Conservation (phyloP, 305 asterid species). For the Salvia sclarea region DNA sequence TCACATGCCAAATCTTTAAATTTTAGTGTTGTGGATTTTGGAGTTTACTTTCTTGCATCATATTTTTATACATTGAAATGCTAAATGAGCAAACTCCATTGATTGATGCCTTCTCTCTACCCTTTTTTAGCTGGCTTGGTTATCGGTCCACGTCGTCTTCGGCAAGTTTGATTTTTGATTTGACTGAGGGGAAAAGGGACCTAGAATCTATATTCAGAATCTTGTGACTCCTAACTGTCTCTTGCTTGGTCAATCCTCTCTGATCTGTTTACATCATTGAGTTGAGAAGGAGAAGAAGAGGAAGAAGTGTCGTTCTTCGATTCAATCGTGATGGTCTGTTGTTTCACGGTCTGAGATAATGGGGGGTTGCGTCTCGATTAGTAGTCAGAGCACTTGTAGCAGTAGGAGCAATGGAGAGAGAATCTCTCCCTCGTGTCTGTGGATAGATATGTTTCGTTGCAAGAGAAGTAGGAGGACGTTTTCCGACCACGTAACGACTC, state of each 20-base stretch:
- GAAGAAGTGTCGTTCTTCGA: slow-evolving; percentile 25
- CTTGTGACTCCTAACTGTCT: slow-evolving; percentile 36
- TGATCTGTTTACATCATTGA: slow-evolving; percentile 31
- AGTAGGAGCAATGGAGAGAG: slow-evolving; percentile 73
- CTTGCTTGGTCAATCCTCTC: slow-evolving; percentile 29
- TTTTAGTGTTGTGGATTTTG: slow-evolving; percentile 36
- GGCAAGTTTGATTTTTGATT: slow-evolving; percentile 50
- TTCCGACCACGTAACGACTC: slow-evolving; percentile 60
- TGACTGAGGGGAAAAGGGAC: slow-evolving; percentile 45
- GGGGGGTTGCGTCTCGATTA: slow-evolving; percentile 90
- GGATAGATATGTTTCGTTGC: slow-evolving; percentile 52
- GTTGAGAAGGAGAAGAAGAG: slow-evolving; percentile 35
- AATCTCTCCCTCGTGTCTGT: slow-evolving; percentile 59
- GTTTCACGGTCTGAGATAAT: slow-evolving; percentile 56
- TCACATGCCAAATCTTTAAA: slow-evolving; percentile 66
- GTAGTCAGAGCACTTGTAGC: slow-evolving; percentile 76
- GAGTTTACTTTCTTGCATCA: slow-evolving; percentile 34
- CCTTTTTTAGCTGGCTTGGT: slow-evolving; percentile 50
- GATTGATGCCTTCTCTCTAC: slow-evolving; percentile 44
- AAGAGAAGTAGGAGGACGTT: slow-evolving; percentile 67
- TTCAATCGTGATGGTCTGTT: slow-evolving; percentile 45
- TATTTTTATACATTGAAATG: slow-evolving; percentile 31
- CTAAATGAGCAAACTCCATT: slow-evolving; percentile 39
- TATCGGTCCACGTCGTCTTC: slow-evolving; percentile 42
- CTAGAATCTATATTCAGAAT: slow-evolving; percentile 37